Evolutionary conservation across 2,329 filamentous ascomycete genomes (phyloP).

Genomic region (Sporothrix inflata): DNA sequence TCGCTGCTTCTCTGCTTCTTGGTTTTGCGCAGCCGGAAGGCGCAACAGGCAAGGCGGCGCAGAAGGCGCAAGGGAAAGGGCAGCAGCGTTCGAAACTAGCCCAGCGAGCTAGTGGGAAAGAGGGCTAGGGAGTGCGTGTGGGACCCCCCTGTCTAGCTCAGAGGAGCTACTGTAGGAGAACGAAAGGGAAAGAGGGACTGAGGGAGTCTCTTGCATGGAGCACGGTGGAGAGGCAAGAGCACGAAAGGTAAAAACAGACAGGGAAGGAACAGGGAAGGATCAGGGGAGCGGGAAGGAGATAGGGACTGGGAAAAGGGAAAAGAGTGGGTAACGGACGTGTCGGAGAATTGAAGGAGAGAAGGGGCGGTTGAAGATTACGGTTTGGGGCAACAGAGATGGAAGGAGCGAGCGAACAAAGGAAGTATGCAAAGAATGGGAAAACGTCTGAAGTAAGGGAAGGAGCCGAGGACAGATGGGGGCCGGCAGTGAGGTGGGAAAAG

Average conservation of each 20-base stretch:
- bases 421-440: not conserved
- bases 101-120: slow-evolving; percentile 6
- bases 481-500: not conserved
- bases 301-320: not conserved
- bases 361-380: not conserved
- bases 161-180: slow-evolving; percentile 18
- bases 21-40: slow-evolving; percentile 10
- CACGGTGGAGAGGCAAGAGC: not conserved
- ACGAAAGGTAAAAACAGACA: slow-evolving; percentile 7
- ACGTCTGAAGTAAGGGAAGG: not conserved
- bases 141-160: slow-evolving; percentile 22
- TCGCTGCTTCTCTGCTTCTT: not conserved
- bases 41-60: not conserved
- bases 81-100: not conserved
- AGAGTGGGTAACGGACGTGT: not conserved
- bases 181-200: slow-evolving; percentile 1
- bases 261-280: not conserved
- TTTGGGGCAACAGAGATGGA: slow-evolving; percentile 1
- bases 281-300: not conserved
- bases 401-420: slow-evolving; percentile 15
- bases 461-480: not conserved
- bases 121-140: slow-evolving; percentile 3
- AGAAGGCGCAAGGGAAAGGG: not conserved
- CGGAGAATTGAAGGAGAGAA: not conserved
- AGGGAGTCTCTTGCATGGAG: not conserved